Evolutionary conservation across 169 alveolate species (phyloP).

Genomic region (Babesia gibsoni): DNA sequence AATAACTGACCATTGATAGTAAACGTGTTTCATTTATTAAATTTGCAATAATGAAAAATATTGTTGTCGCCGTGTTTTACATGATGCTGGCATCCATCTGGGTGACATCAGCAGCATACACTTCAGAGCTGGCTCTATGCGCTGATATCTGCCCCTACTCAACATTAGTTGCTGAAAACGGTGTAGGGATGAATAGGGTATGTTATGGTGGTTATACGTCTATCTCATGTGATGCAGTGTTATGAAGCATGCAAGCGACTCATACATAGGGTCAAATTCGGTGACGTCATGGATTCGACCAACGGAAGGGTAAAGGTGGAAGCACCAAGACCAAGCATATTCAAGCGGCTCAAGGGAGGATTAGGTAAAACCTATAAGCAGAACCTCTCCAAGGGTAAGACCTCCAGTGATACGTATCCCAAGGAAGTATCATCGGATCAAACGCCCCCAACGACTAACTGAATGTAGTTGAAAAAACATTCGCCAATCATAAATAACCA

Average conservation of each 20-base stretch:
- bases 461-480: no score
- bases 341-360: background rate
- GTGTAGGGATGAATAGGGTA: slow-evolving; percentile 13
- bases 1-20: no score
- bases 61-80: background rate
- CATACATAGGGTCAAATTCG: slow-evolving; percentile 20
- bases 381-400: no score
- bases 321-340: slow-evolving; percentile 10
- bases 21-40: no score
- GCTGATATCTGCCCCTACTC: slow-evolving; percentile 35
- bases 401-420: no score
- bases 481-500: no score
- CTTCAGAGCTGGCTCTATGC: slow-evolving; percentile 25
- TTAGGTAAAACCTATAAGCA: no score
- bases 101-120: background rate
- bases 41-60: background rate
- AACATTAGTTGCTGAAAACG: slow-evolving; percentile 1
- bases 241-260: slow-evolving; percentile 26
- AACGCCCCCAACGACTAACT: no score
- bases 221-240: background rate
- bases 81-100: background rate
- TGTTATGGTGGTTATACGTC: background rate
- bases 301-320: background rate
- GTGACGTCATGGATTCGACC: slow-evolving; percentile 4
- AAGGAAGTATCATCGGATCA: no score